Base-by-base conservation (phyloP, 2,329 filamentous ascomycete genomes). In the Cylindrodendrum hubeiense region DNA sequence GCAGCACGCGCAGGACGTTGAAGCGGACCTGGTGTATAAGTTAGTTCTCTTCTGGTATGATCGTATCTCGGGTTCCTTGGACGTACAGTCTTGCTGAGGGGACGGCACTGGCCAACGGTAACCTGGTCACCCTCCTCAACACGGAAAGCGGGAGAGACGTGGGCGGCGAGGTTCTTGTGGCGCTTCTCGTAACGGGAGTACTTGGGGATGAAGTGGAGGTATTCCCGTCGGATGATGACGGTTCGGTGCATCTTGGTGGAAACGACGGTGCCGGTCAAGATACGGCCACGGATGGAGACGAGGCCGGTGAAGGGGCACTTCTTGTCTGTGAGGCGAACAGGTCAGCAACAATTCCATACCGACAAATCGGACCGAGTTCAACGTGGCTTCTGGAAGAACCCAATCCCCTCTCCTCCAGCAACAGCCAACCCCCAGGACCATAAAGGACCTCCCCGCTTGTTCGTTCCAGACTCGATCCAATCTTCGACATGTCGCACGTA, bases 221-320 rank as follows among this genome's bases (percentile, higher is more conserved):
- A 99, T 90, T 99, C 96, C 86, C 96, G 92, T 85, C 96, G 96
- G 90, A 99, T 97, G 87, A 99, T 92, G 84, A 98, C 88, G 80
- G 96, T 99, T 87, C 96, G 93, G 93, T 99, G 96, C 96, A 99
- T 99, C 93, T 99, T 99, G 87, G 96, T 99, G 80, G 95, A 98
- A 82, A 98, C 93, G 82, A 99, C 96, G 83, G 94, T 98, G 82
- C 96, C 96, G 83, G 95, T 98, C 77, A 99, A 90, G 90, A 99
- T 99, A 95, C 96, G 95, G 86, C 96, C 96, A 89, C 96, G 96
- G 89, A 99, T 99, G 76, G 96, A 98, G 84, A 99, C 95, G 84
- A 95, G 89, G 84, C 97, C 97, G 79, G 94, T 97, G 92, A 99
- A 99, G 77, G 96, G 96, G 93, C 96, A 99, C 91, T 99, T 99